These are phyloP conservation scores for Botrytis porri DNA, from an alignment of 2,329 filamentous ascomycete species.

Conservation along the genomic window DNA sequence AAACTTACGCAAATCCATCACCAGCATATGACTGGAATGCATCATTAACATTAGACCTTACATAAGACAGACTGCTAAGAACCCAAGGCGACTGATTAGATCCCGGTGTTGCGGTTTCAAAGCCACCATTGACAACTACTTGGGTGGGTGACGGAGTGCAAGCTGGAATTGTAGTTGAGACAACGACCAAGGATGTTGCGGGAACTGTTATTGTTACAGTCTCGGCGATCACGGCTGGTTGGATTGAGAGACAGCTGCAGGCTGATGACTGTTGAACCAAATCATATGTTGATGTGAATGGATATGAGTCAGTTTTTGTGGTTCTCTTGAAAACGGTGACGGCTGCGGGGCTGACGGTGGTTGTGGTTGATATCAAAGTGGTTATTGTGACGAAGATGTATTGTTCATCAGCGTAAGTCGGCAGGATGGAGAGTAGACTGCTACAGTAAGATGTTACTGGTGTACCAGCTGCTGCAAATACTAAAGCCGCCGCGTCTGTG, in stretches of 20 bases:
- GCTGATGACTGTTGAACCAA: conserved; percentile 2
- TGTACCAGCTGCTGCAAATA: not conserved
- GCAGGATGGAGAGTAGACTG: conserved; percentile 3
- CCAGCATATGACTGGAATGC: not conserved
- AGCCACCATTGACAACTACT: not conserved
- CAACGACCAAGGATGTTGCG: not conserved
- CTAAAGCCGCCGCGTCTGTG: not conserved
- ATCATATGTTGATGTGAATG: conserved; percentile 6
- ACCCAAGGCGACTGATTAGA: not conserved
- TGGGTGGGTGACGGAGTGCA: not conserved
- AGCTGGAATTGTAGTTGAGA: not conserved
- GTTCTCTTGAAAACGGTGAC: not conserved
- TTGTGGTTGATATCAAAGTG: not conserved
- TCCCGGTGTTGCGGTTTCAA: not conserved
- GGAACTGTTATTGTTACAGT: not conserved
- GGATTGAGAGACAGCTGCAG: conserved; percentile 1
- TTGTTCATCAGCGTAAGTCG: not conserved
- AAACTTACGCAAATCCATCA: not conserved
- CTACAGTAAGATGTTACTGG: conserved; percentile 6
- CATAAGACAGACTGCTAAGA: not conserved
- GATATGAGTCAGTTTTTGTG: not conserved
- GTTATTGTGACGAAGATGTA: not conserved
- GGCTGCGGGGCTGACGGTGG: not conserved
- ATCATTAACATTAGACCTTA: not conserved
- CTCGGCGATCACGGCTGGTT: not conserved